phyloP scores from a whole-genome alignment of 768 basidiomycete species.

The Dictyophora rubrovolvata region DNA sequence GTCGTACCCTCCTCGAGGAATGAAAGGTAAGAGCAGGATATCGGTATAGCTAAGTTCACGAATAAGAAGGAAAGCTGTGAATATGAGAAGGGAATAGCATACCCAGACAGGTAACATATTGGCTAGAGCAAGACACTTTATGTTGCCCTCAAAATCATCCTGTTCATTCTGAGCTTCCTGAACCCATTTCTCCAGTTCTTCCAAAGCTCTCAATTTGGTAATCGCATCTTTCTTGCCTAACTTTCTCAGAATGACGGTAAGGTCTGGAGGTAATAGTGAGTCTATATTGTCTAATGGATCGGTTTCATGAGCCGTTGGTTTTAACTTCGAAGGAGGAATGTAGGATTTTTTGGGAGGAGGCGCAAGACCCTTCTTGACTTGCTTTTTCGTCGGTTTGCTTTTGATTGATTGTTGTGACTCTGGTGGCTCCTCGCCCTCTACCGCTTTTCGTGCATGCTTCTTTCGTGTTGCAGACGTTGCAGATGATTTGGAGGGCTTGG shows the following conservation, averaged over 20 bases:
- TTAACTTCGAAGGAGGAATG: constrained; percentile 61
- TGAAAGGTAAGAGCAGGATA: constrained; percentile 74
- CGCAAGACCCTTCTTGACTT: constrained; percentile 36
- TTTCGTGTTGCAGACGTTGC: constrained; percentile 82
- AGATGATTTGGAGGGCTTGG: constrained; percentile 55
- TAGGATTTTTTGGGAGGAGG: constrained; percentile 71
- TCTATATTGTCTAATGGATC: constrained; percentile 86
- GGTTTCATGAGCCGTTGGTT: constrained; percentile 58
- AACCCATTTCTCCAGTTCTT: constrained; percentile 72
- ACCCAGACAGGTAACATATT: constrained; percentile 90
- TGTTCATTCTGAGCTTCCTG: constrained; percentile 37
- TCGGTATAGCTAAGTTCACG: constrained; percentile 60
- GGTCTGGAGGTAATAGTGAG: constrained; percentile 63
- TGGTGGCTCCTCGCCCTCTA: constrained; percentile 22
- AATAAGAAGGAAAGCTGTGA: not conserved
- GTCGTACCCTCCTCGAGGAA: constrained; percentile 64
- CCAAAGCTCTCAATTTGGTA: constrained; percentile 76
- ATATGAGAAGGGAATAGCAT: constrained; percentile 24
- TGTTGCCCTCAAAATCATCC: constrained; percentile 31
- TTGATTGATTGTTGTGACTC: constrained; percentile 20
- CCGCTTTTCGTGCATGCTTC: constrained; percentile 79
- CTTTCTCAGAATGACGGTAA: constrained; percentile 70
- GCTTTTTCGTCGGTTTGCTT: constrained; percentile 41
- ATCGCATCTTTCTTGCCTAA: constrained; percentile 85
- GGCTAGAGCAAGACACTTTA: constrained; percentile 27